Percentiles rank a stretch among this genome's conserved stretches.
Evolutionary conservation across 495 filamentous ascomycete genomes (phyloP).

Genomic region (Penicillium crystallinum): DNA sequence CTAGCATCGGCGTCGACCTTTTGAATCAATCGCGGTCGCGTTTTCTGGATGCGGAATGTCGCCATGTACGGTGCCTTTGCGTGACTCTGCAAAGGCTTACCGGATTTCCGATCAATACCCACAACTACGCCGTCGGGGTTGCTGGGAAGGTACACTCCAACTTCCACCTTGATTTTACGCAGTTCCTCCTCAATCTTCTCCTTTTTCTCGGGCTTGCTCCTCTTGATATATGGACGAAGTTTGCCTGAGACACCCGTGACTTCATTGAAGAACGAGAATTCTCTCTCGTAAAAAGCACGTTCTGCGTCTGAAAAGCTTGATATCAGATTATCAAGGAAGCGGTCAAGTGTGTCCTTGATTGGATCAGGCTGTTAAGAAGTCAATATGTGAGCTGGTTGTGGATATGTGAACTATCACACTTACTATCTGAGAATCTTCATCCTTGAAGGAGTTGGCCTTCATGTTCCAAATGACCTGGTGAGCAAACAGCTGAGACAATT

Average conservation of each 20-base stretch:
- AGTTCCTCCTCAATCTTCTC: constrained; percentile 98
- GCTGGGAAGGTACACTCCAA: constrained; percentile 93
- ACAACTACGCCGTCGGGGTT: constrained; percentile 96
- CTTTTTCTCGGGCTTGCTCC: constrained; percentile 93
- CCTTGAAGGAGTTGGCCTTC: constrained; percentile 97
- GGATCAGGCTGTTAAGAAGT: constrained; percentile 63
- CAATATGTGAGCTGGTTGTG: constrained; percentile 35
- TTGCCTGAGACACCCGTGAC: constrained; percentile 94
- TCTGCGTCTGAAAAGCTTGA: constrained; percentile 75
- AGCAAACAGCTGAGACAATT: constrained; percentile 92
- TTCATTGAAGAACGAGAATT: constrained; percentile 97
- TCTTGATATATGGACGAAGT: constrained; percentile 87
- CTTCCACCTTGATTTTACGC: constrained; percentile 86
- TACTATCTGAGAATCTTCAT: constrained; percentile 86
- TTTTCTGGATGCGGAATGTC: constrained; percentile 92
- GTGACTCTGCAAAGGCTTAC: constrained; percentile 94
- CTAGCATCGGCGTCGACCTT: constrained; percentile 11
- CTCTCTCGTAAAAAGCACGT: constrained; percentile 82
- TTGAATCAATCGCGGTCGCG: constrained; percentile 39
- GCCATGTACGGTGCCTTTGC: constrained; percentile 99
- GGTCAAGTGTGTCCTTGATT: constrained; percentile 88
- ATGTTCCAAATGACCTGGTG: constrained; percentile 99
- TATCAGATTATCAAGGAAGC: constrained; percentile 78
- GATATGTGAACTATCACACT: constrained; percentile 29
- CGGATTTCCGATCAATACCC: constrained; percentile 94